Conservation (phyloP, 75 land plant species). For the Cupressus sempervirens region DNA sequence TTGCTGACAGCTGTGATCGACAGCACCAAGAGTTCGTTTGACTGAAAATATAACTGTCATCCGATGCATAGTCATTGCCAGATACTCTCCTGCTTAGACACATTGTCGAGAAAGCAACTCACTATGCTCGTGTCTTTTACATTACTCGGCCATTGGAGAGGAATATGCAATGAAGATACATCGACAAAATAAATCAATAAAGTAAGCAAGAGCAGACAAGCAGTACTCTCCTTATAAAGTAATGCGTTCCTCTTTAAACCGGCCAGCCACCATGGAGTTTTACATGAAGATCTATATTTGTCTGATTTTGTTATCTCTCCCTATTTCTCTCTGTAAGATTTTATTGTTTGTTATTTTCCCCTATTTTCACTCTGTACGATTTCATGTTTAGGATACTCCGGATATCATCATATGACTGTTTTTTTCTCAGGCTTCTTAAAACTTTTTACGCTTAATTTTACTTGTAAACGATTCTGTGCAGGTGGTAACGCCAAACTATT, state of each 20-base stretch:
- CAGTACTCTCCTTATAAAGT: background rate
- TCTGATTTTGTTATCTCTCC: background rate
- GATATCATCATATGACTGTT: no score
- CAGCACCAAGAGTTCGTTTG: no score
- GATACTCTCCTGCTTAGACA: background rate
- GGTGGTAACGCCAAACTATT: conserved; percentile 9
- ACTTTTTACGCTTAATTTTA: background rate
- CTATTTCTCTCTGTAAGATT: background rate
- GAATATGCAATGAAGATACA: no score
- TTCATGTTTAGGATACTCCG: no score
- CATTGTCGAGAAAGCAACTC: background rate
- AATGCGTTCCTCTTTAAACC: background rate
- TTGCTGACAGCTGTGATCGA: no score
- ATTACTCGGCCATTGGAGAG: no score
- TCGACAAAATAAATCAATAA: no score
- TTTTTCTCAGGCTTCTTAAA: no score
- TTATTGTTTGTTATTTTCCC: no score
- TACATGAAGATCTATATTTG: background rate
- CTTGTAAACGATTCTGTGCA: background rate
- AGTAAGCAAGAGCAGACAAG: no score
- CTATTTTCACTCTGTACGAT: background rate
- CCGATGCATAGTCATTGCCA: no score
- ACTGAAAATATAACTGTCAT: no score
- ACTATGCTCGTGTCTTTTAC: background rate
- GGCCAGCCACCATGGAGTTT: background rate